phyloP scores from a whole-genome alignment of 352 stramenopile species.

The Pythium rishiriense region DNA sequence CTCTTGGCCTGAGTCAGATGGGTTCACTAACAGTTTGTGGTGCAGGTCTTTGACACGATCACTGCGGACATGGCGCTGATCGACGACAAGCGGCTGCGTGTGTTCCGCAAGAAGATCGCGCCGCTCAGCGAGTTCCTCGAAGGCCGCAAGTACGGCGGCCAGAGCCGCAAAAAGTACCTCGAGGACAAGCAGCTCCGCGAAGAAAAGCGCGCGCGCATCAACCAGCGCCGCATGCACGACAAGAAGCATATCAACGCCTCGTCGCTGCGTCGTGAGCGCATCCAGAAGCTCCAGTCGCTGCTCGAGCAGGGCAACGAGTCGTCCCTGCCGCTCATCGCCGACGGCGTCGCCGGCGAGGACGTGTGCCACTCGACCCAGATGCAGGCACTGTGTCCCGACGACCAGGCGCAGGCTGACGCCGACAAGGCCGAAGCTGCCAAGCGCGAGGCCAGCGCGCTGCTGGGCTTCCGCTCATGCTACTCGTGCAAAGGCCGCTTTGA shows the following conservation, averaged over 20 bases:
- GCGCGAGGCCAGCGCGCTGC: conserved; percentile 59
- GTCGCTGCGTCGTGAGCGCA: conserved; percentile 84
- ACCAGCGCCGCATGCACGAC: conserved; percentile 90
- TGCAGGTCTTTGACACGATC: conserved; percentile 59
- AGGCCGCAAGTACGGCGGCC: conserved; percentile 79
- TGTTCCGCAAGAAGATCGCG: conserved; percentile 78
- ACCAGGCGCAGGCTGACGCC: conserved; percentile 47
- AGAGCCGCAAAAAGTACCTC: conserved; percentile 86
- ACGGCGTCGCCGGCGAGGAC: conserved; percentile 84
- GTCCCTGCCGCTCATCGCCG: conserved; percentile 87
- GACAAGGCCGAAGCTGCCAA: conserved; percentile 50
- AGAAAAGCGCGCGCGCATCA: conserved; percentile 80
- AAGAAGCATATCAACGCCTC: conserved; percentile 94
- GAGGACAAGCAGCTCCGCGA: conserved; percentile 86
- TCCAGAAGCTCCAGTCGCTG: conserved; percentile 91
- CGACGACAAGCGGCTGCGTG: conserved; percentile 73
- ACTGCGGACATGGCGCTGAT: conserved; percentile 51
- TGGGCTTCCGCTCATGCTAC: conserved; percentile 94
- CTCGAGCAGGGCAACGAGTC: conserved; percentile 81
- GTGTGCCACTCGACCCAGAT: conserved; percentile 58
- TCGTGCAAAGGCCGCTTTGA: conserved; percentile 95
- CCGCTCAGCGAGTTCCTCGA: conserved; percentile 81
- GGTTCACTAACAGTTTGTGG: conserved; percentile 6
- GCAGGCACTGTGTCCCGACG: conserved; percentile 63
- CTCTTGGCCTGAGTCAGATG: background rate